phyloP scores from a whole-genome alignment of 805 yeast genomes.

The Saccharomyces paradoxus region DNA sequence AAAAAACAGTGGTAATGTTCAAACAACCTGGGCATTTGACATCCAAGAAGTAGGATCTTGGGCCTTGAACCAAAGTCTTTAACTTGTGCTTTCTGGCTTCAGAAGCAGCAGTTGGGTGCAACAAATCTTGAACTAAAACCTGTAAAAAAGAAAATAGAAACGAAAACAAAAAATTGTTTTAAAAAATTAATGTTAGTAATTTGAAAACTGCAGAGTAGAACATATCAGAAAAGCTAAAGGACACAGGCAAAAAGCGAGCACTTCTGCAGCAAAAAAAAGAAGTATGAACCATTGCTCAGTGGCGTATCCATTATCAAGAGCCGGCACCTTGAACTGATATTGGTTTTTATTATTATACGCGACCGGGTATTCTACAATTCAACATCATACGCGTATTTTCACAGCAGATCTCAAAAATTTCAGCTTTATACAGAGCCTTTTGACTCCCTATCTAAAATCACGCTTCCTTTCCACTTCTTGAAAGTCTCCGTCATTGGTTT shows the following conservation, averaged over 20 bases:
- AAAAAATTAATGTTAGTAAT: not conserved
- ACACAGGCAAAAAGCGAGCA: too few species aligned
- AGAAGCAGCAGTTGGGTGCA: slow-evolving; percentile 95
- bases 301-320: too few species aligned
- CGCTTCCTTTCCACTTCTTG: not conserved
- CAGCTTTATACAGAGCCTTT: not conserved
- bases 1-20: slow-evolving; percentile 97
- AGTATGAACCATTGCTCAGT: too few species aligned
- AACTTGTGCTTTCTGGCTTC: slow-evolving; percentile 97
- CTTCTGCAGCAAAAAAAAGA: too few species aligned
- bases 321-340: not conserved
- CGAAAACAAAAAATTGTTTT: not conserved
- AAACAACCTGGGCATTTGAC: slow-evolving; percentile 99
- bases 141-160: slow-evolving; percentile 16
- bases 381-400: not conserved
- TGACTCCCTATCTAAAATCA: not conserved
- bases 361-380: not conserved
- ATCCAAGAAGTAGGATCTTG: slow-evolving; percentile 99
- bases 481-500: not conserved
- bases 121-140: slow-evolving; percentile 99
- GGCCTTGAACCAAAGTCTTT: slow-evolving; percentile 93
- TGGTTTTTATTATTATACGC: not conserved
- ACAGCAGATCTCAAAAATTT: not conserved
- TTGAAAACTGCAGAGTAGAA: not conserved
- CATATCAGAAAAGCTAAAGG: too few species aligned